Evolutionary conservation across 1,139 yeast genomes (phyloP).

Genomic region (Debaryomyces sp.): DNA sequence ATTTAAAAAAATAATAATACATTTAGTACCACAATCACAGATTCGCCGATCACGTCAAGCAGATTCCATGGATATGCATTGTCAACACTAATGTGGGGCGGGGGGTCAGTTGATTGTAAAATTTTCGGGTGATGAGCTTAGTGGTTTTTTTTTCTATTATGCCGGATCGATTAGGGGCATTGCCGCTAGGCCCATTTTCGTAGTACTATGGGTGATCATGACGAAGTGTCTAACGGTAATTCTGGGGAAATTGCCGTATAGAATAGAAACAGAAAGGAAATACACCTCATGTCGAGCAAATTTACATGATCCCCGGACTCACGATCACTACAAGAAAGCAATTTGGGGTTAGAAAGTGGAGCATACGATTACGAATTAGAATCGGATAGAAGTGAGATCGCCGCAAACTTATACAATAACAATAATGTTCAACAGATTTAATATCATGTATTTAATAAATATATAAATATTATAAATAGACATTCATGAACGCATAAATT

Average conservation of each 20-base stretch:
- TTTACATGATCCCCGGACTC: neutral
- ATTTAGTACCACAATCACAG: neutral
- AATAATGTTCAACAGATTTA: neutral
- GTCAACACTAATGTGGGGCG: neutral
- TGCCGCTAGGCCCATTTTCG: neutral
- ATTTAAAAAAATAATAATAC: neutral
- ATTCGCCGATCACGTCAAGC: neutral
- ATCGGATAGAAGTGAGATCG: neutral
- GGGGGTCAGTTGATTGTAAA: neutral
- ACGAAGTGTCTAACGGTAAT: neutral
- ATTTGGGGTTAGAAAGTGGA: neutral
- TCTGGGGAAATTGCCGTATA: conserved; percentile 1
- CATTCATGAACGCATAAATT: conserved; percentile 1
- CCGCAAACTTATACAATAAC: neutral
- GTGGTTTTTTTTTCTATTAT: neutral
- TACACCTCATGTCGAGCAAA: neutral
- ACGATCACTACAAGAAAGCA: neutral
- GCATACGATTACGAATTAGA: neutral
- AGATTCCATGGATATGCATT: neutral
- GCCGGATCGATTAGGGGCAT: neutral
- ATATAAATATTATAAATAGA: conserved; percentile 4
- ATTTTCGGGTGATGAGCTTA: neutral
- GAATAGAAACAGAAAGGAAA: neutral
- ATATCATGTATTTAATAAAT: neutral
- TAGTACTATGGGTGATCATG: neutral